Conservation (phyloP, 2,329 filamentous ascomycete species). For the Aspergillus viridinutans region DNA sequence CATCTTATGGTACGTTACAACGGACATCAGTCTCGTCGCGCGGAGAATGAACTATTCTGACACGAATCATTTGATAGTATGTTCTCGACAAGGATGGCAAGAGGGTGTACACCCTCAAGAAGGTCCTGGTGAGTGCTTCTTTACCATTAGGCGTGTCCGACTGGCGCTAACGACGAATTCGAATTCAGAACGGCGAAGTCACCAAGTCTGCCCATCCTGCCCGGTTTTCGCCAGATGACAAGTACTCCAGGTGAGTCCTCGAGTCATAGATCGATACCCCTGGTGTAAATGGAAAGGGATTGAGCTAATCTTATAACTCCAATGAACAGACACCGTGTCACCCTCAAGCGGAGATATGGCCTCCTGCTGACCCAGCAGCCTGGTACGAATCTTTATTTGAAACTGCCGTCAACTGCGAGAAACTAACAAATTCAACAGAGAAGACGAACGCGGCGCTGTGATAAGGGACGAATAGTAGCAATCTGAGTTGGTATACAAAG, state of each 20-base stretch:
- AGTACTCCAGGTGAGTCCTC: constrained; percentile 69
- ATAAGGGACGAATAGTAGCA: constrained; percentile 13
- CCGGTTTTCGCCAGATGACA: constrained; percentile 96
- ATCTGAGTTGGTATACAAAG: constrained; percentile 21
- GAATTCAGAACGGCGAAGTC: constrained; percentile 62
- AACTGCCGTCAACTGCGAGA: background rate
- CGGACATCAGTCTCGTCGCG: background rate
- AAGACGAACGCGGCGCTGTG: constrained; percentile 30
- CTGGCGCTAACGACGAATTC: constrained; percentile 31
- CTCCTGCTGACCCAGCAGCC: constrained; percentile 77
- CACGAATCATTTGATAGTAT: constrained; percentile 53
- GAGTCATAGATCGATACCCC: background rate
- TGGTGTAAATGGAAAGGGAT: background rate
- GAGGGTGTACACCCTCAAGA: constrained; percentile 93
- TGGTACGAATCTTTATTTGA: constrained; percentile 36
- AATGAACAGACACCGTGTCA: constrained; percentile 71
- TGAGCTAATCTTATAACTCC: constrained; percentile 6
- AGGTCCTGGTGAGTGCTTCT: constrained; percentile 42
- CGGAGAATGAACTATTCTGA: constrained; percentile 7
- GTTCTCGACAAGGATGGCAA: constrained; percentile 77
- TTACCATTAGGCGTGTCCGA: background rate
- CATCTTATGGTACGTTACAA: constrained; percentile 38
- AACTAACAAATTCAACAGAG: constrained; percentile 18
- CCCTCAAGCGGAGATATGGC: constrained; percentile 88
- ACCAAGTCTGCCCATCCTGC: constrained; percentile 96